Conservation (phyloP, 2,329 filamentous ascomycete genomes). For the Talaromyces sp. region DNA sequence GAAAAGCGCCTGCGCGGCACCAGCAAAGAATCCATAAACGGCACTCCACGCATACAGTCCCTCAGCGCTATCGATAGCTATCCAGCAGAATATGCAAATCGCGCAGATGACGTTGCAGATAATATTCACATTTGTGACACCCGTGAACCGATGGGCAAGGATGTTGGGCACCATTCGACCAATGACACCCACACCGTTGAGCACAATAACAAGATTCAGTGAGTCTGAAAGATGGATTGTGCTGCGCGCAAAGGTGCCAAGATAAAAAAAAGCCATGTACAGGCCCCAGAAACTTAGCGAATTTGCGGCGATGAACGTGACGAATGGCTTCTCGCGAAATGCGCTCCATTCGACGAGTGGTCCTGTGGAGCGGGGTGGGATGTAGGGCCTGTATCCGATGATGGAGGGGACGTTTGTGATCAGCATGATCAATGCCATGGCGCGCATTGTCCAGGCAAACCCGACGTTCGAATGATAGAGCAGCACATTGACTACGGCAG, state of each 20-base stretch:
- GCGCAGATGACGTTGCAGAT: conserved; percentile 19
- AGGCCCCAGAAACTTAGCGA: conserved; percentile 16
- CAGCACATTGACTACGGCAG: conserved; percentile 42
- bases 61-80: background rate
- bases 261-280: conserved; percentile 20
- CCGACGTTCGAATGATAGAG: conserved; percentile 15
- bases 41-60: conserved; percentile 16
- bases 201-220: conserved; percentile 13
- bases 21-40: conserved; percentile 13
- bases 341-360: conserved; percentile 17
- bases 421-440: conserved; percentile 16
- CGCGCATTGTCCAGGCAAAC: conserved; percentile 16
- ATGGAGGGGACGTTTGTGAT: conserved; percentile 13
- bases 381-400: conserved; percentile 13
- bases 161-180: conserved; percentile 16
- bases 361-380: conserved; percentile 11
- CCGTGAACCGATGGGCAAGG: conserved; percentile 1
- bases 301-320: conserved; percentile 9
- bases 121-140: conserved; percentile 11
- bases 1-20: conserved; percentile 46
- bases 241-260: conserved; percentile 28
- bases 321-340: conserved; percentile 14
- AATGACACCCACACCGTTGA: conserved; percentile 15
- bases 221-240: conserved; percentile 10
- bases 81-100: conserved; percentile 15